Base-by-base conservation (phyloP, 2,329 filamentous ascomycete species). In the Emericellopsis cladophorae region DNA sequence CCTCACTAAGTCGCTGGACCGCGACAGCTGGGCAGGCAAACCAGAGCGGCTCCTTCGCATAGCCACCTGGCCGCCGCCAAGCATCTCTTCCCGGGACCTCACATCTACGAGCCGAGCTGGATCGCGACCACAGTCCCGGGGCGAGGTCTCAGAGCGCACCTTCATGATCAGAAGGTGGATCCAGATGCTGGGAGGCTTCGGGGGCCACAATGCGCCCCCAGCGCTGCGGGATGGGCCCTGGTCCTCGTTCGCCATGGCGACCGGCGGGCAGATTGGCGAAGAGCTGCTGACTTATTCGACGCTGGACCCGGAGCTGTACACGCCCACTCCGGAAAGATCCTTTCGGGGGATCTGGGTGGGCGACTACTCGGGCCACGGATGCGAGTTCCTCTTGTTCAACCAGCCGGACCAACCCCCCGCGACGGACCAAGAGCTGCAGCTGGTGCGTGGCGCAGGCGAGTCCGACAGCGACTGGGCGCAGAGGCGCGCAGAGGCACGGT, bases 281-380 rank as follows among this genome's bases (percentile, higher is more conserved):
- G 66, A 72, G 42, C 50, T 78, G 33, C 59, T 77, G 50, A 86
- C 83, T 0, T 81, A 74, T 46, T 66, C 76, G 7, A 93, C 88
- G 0, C 65, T 96, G 2, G 78, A 87, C 35, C 74, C 79, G 4
- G 64, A 64, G 3, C 60, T 82, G n/a, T 95, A 94, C 55, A 92
- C 79, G 0, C 87, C 90, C 0, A 94, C 88, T 0, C 57, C 64
- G 9, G 70, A 79, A 41, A 90, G 88, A 55, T 89, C 88, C 0
- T 95, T 81, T 67, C 79, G 87, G 46, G 90, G 90, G 0, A 86
- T 98, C 24, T 96, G 86, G 84, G 82, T 88, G 14, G 89, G 89
- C 1, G 89, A 95, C 56, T 95, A 95, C 53, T 82, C 79, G 22
- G 79, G 76, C 0, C 89, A 96, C 51, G 88, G 89, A 1, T 89